Evolutionary conservation across 371 early-diverging fungal genomes (phyloP), one percentile per base, ranked within the genome.

Genomic region (Circinella minor): DNA sequence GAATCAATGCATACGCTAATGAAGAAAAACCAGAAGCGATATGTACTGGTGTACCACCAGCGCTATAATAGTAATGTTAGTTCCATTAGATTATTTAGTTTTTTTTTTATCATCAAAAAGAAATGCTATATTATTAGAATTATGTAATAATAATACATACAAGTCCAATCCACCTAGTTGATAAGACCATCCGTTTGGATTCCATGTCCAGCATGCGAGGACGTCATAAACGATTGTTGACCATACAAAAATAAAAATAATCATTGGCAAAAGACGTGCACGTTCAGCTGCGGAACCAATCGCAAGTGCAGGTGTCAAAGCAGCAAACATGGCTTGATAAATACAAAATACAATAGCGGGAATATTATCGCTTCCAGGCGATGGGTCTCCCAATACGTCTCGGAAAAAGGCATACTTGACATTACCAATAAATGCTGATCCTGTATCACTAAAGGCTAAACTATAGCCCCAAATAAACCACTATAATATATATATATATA

Each of bases 171-270:
- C 64, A 34, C 96, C 96, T 70, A 96, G 74, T 61, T 87, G 86
- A 63, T 74, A 78, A 66, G 89, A 77, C 96, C 95, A 97, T 4
- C 97, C 96, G 57, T 89, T 90, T n/a, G 83, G 77, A 17, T 85
- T 86, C 97, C 97, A 97, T 18, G 94, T 92, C 96, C 96, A 96
- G 84, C 91, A 95, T 43, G 96, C 96, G 61, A 93, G 88, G 47
- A 88, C 84, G 70, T 93, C 88, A 74, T 98, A 98, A 4, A 96
- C 95, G 49, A 96, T 57, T 1, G 97, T 96, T 1, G 94, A 86
- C 97, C 97, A 98, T 55, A 96, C 81, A 75, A 98, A 94, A 68
- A 96, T 89, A 74, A 96, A 98, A 63, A 96, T 79, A 54, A 94
- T 86, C 63, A 92, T 80, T 0, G 98, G 98, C 37, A 97, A 68